Conservation (phyloP, 345 rosid genomes). For the Euclidium syriacum region DNA sequence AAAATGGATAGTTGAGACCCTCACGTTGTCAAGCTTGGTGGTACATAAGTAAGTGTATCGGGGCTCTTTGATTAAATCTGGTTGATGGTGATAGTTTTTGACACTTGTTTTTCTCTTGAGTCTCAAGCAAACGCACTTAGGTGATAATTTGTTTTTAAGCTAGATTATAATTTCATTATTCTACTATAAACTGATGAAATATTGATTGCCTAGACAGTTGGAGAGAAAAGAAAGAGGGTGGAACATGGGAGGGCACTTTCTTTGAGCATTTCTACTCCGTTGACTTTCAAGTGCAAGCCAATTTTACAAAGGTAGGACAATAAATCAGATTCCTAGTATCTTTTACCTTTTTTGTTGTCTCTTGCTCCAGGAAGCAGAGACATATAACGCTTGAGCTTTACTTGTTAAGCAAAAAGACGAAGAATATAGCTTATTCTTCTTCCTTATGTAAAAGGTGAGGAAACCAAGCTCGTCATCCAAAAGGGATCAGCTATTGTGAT, state of each 20-base stretch:
- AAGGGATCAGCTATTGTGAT: no score
- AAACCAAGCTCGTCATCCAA: no score
- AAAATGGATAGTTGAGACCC: conserved; percentile 32
- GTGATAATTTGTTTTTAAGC: neutral
- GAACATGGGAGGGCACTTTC: conserved; percentile 33
- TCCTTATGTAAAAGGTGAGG: no score
- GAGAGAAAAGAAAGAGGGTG: conserved; percentile 16
- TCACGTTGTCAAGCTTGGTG: conserved; percentile 25
- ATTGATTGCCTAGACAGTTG: conserved; percentile 11
- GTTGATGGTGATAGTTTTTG: conserved; percentile 15
- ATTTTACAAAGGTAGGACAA: neutral
- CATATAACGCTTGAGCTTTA: neutral
- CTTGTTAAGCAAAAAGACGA: no score
- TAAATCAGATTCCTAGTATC: neutral
- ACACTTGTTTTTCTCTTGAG: conserved; percentile 4
- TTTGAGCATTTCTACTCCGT: conserved; percentile 18
- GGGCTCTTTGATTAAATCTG: neutral
- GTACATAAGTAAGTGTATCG: conserved; percentile 8
- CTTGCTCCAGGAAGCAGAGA: neutral
- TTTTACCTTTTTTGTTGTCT: neutral
- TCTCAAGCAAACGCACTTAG: neutral
- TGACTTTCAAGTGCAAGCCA: conserved; percentile 30
- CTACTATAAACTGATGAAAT: neutral
- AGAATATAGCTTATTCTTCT: no score
- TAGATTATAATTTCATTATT: neutral